Evolutionary conservation across 495 filamentous ascomycete genomes (phyloP), one percentile per base, ranked within the genome.

Genomic region (Penicillium coprophilum): DNA sequence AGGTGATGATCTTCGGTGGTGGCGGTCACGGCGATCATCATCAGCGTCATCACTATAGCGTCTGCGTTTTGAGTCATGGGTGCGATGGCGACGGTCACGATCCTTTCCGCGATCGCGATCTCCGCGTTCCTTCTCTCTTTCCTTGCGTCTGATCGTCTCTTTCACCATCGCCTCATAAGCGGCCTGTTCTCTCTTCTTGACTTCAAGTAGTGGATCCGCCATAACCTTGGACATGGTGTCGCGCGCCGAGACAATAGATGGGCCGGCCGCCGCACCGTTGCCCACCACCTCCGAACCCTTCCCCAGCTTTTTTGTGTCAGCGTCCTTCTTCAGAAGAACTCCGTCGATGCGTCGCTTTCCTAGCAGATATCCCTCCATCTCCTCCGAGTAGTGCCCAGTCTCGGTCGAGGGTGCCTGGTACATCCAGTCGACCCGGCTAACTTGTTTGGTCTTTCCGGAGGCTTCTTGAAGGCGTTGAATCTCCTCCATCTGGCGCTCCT

Each of bases 401-500:
- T 89, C 90, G 60, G 83, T 85, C 34, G 88, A 87, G 9, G 94
- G 91, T 1, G 92, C 94, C 61, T 85, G 79, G 73, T 98, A 98
- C 90, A 98, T 96, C 89, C 95, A 98, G 64, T 98, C 93, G 19
- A 98, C 94, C 12, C 91, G 83, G 58, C 91, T 85, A 2, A 85
- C 67, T 32, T 84, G 81, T 55, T 85, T 87, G 55, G 82, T 80
- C 17, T 92, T 91, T 31, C 95, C 95, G 12, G 91, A 88, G 38
- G 88, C 87, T 73, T 96, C 95, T 54, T 96, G 91, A 43, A 96
- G 84, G 43, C 86, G 84, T 65, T 96, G 88, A 2, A 97, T 85
- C 65, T 97, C 94, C 67, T 96, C 89, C 58, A 96, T 89, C 54
- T 87, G 83, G 10, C 95, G 87, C 74, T 99, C 94, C 74, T 99